A percentile compares a stretch with the other conserved stretches of the same genome.
Conservation (phyloP, 177 flowering plant species). For the Vitis hybrid region DNA sequence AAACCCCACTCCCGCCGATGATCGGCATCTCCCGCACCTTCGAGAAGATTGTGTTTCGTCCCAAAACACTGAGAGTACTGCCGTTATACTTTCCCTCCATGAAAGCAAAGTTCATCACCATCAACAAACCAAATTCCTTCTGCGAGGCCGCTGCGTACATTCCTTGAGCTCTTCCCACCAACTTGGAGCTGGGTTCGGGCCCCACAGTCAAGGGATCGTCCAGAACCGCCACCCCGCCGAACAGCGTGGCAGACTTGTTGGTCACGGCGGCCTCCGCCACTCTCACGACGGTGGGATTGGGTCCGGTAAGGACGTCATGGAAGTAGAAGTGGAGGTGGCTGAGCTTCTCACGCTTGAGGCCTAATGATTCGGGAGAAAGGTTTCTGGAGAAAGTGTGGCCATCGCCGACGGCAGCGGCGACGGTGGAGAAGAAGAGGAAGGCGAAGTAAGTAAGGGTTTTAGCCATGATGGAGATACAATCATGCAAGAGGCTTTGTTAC, state of each 20-base stretch:
- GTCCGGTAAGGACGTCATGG: slow-evolving; percentile 38
- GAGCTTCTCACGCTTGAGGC: slow-evolving; percentile 28
- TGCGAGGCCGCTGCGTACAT: slow-evolving; percentile 28
- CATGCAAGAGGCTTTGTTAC: too few relatives aligned
- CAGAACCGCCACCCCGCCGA: slow-evolving; percentile 27
- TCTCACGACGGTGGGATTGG: slow-evolving; percentile 27
- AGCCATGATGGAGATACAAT: slow-evolving; percentile 5
- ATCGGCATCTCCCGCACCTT: slow-evolving; percentile 43
- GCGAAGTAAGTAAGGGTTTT: not conserved
- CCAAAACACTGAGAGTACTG: slow-evolving; percentile 35
- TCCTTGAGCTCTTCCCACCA: slow-evolving; percentile 42
- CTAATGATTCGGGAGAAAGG: slow-evolving; percentile 8
- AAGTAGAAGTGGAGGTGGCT: slow-evolving; percentile 42
- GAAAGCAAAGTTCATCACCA: slow-evolving; percentile 33
- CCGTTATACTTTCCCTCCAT: slow-evolving; percentile 44
- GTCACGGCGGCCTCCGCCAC: slow-evolving; percentile 27
- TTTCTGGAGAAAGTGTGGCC: slow-evolving; percentile 11
- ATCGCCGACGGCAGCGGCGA: not conserved
- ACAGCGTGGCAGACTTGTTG: slow-evolving; percentile 12
- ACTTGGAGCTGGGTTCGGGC: slow-evolving; percentile 28
- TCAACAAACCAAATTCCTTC: slow-evolving; percentile 17
- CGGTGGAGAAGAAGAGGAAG: slow-evolving; percentile 6
- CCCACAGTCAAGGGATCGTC: slow-evolving; percentile 34
- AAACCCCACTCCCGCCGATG: slow-evolving; percentile 44
- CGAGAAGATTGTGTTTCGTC: slow-evolving; percentile 26